These are phyloP conservation scores for Backusella parvicylindrica DNA, from an alignment of 192 early-diverging fungal species.

Conservation along the genomic window DNA sequence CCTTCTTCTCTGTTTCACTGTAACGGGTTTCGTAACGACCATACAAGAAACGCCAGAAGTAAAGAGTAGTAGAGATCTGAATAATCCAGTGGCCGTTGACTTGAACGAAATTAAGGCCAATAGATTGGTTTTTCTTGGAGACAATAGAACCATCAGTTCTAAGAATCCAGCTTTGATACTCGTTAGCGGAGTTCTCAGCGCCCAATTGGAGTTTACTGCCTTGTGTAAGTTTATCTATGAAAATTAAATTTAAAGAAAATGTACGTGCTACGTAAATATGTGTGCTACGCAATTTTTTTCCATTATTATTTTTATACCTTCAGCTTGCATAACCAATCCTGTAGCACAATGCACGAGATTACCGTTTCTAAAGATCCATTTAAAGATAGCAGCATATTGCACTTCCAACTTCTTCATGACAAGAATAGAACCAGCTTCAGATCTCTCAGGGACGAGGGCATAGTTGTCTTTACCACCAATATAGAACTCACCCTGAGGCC, in stretches of 20 bases:
- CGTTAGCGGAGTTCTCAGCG: neutral
- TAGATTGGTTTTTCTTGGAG: neutral
- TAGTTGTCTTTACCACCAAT: slow-evolving; percentile 12
- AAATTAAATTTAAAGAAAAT: neutral
- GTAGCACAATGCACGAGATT: slow-evolving; percentile 24
- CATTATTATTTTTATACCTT: slow-evolving; percentile 9
- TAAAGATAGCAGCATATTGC: slow-evolving; percentile 6
- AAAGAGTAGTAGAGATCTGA: slow-evolving; percentile 11
- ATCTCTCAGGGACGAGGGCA: slow-evolving; percentile 9
- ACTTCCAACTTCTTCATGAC: slow-evolving; percentile 3
- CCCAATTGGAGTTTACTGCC: slow-evolving; percentile 12
- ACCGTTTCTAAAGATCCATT: slow-evolving; percentile 21
- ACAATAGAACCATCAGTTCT: slow-evolving; percentile 27
- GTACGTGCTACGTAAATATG: neutral
- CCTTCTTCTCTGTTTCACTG: slow-evolving; percentile 8
- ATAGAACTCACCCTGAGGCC: slow-evolving; percentile 25
- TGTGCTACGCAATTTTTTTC: neutral
- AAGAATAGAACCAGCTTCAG: slow-evolving; percentile 15
- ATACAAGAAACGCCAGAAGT: slow-evolving; percentile 20
- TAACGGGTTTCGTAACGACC: slow-evolving; percentile 18
- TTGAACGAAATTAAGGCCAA: slow-evolving; percentile 16
- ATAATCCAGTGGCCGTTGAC: neutral
- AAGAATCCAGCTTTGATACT: slow-evolving; percentile 15
- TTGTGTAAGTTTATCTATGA: slow-evolving; percentile 10
- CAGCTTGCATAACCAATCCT: slow-evolving; percentile 20